Evolutionary conservation across 2,329 filamentous ascomycete species (phyloP).

Genomic region (Diaporthe nobilis): DNA sequence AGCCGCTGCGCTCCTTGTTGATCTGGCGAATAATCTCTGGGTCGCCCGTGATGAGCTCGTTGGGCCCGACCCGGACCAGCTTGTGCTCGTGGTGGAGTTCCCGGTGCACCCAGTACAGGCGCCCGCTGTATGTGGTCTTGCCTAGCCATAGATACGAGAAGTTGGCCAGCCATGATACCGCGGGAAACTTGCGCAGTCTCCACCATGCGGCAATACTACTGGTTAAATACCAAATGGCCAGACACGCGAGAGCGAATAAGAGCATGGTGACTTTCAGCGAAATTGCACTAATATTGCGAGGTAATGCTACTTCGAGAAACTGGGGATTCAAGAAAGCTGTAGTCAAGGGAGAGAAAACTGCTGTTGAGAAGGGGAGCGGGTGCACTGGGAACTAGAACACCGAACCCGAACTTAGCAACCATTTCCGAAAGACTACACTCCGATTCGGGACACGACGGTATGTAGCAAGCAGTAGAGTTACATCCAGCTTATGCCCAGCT

Average conservation of each 20-base stretch:
- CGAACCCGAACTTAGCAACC: background rate
- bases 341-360: background rate
- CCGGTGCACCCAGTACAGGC: slow-evolving; percentile 45
- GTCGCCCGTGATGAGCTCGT: slow-evolving; percentile 45
- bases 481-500: background rate
- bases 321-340: background rate
- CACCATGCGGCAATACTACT: slow-evolving; percentile 33
- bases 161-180: slow-evolving; percentile 46
- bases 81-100: slow-evolving; percentile 45
- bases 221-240: slow-evolving; percentile 41
- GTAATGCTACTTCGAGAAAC: background rate
- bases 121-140: slow-evolving; percentile 44
- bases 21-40: slow-evolving; percentile 44
- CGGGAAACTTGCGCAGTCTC: slow-evolving; percentile 46
- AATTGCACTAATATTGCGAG: background rate
- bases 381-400: no score
- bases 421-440: background rate
- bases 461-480: background rate
- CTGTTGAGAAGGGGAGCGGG: background rate
- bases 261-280: background rate
- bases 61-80: slow-evolving; percentile 48
- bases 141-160: slow-evolving; percentile 53
- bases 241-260: background rate
- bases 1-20: slow-evolving; percentile 6
- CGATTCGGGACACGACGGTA: background rate